Conservation (phyloP, 495 filamentous ascomycete species). For the Penicillium samsonianum region DNA sequence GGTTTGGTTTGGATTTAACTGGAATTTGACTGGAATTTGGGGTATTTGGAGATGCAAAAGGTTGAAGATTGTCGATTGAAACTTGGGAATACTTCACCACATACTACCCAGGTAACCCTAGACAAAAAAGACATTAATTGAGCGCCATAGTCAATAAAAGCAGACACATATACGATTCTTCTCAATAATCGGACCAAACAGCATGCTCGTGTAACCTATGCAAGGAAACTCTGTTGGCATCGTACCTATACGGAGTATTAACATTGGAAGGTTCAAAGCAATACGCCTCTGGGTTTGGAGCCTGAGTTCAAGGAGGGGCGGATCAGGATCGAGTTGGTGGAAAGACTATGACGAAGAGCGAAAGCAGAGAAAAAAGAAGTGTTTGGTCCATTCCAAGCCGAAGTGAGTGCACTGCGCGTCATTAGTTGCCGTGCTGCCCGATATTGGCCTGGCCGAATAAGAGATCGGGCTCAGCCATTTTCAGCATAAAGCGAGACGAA, state of each 20-base stretch:
- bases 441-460: constrained; percentile 10
- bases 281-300: constrained; percentile 6
- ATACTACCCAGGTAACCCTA: not conserved
- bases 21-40: not conserved
- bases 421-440: constrained; percentile 28
- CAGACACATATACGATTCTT: not conserved
- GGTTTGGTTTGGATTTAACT: not conserved
- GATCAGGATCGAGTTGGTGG: constrained; percentile 14
- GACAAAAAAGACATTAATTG: not conserved
- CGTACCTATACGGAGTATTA: constrained; percentile 6
- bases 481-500: constrained; percentile 3
- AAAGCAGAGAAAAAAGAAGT: not conserved
- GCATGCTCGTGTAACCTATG: constrained; percentile 26
- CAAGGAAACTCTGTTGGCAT: constrained; percentile 17
- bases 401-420: constrained; percentile 24
- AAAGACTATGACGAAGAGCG: constrained; percentile 17
- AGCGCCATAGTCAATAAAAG: not conserved
- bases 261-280: constrained; percentile 4
- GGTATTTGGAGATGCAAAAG: constrained; percentile 10
- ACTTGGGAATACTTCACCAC: not conserved
- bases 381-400: not conserved
- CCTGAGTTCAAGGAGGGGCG: constrained; percentile 21
- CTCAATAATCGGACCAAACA: constrained; percentile 14
- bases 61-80: not conserved
- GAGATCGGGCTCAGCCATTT: not conserved